Evolutionary conservation across 805 yeast genomes (phyloP).

Genomic region (Sungouiozyma ichnusensis): DNA sequence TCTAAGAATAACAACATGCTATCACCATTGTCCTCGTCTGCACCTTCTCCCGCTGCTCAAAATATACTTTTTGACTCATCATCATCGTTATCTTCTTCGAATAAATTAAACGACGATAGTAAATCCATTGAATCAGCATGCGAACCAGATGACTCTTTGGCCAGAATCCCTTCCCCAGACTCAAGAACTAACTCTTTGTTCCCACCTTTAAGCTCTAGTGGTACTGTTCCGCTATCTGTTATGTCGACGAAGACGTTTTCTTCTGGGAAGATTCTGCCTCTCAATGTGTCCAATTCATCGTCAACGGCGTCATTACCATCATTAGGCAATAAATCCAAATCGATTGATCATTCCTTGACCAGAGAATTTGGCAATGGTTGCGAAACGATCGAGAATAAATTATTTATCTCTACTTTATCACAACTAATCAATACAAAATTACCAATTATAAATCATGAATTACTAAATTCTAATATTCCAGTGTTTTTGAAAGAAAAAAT

Average conservation of each 20-base stretch:
- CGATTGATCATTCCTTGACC: neutral
- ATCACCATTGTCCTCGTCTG: neutral
- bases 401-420: neutral
- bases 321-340: neutral
- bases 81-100: neutral
- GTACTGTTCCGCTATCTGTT: neutral
- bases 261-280: neutral
- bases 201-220: neutral
- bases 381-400: neutral
- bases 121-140: neutral
- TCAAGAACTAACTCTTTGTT: neutral
- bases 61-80: neutral
- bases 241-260: neutral
- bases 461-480: slow-evolving; percentile 7
- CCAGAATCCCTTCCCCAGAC: neutral
- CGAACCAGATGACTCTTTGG: neutral
- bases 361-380: neutral
- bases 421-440: slow-evolving; percentile 2
- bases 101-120: neutral
- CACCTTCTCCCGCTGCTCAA: slow-evolving; percentile 1
- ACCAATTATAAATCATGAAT: neutral
- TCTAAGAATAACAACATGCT: neutral
- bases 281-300: neutral
- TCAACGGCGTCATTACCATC: neutral
- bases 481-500: slow-evolving; percentile 29